Conservation (phyloP, 2,329 filamentous ascomycete genomes). For the Biscogniauxia sp. region DNA sequence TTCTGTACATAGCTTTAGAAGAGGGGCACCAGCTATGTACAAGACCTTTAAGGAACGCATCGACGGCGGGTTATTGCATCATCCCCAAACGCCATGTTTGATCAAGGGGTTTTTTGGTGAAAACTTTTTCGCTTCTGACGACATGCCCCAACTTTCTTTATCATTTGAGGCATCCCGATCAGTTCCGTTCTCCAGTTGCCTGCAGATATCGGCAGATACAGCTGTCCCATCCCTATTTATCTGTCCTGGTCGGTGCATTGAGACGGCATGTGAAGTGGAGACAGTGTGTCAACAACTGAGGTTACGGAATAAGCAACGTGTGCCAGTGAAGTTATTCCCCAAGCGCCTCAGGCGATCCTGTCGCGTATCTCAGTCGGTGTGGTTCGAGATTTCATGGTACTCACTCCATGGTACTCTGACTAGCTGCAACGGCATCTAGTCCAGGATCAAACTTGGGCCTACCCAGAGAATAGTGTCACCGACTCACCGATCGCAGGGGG, state of each 20-base stretch:
- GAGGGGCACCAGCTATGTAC: conserved; percentile 6
- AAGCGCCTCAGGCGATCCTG: not conserved
- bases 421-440: not conserved
- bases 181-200: conserved; percentile 17
- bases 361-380: not conserved
- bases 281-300: conserved; percentile 6
- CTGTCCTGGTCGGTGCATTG: conserved; percentile 2
- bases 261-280: conserved; percentile 25
- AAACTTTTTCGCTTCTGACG: conserved; percentile 12
- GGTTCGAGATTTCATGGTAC: not conserved
- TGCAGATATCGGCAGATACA: conserved; percentile 24
- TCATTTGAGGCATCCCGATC: conserved; percentile 14
- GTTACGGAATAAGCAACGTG: not conserved
- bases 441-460: not conserved
- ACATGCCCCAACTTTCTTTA: conserved; percentile 12
- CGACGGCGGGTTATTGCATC: conserved; percentile 17
- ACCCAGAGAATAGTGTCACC: not conserved
- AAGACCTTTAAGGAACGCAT: conserved; percentile 7
- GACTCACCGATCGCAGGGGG: not conserved
- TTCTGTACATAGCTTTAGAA: not conserved
- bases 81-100: conserved; percentile 11
- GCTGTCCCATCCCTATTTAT: conserved; percentile 9
- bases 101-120: conserved; percentile 3
- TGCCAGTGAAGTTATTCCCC: not conserved
- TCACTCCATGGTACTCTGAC: not conserved